Evolutionary conservation across 345 rosid species (phyloP), one percentile per base, ranked within the genome.

Genomic region (Adansonia digitata): DNA sequence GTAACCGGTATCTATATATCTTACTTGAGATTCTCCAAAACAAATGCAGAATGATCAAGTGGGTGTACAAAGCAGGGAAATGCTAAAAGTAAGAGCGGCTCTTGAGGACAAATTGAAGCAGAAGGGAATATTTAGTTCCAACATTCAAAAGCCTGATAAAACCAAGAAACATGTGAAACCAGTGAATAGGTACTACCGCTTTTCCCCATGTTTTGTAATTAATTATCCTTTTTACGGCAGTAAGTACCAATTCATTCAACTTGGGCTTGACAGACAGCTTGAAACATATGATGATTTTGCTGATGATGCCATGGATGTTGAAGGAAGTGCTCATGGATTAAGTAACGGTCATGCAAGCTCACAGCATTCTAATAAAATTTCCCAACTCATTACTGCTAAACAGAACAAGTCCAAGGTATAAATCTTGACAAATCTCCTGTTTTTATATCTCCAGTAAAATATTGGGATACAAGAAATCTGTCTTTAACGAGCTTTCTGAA

Each of bases 41-140:
- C 12, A 60, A 48, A 82, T 74, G 83, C 89, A 90, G 97, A 84
- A 69, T 51, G 85, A 83, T 79, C 84, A 84, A 74, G 87, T 88
- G 81, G 90, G 88, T 81, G 59, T 82, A 18, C 90, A 91, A 77
- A 92, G 98, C 85, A 81, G 75, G 85, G 87, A 93, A 82, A 94
- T 94, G 98, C 71, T 94, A 61, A 87, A 86, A 78, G 83, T 91
- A 31, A 86, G 98, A 86, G 98, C 98, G 49, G 89, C 88, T 22
- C 90, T 94, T 48, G 97, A 91, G 73, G 92, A 90, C 81, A 94
- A 89, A 72, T 71, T 92, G 81, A 94, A 85, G 85, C 85, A 83
- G 81, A 89, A 81, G 74, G 89, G 89, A 74, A 79, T 79, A 31
- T 64, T 87, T 69, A 79, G 87, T 55, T 84, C 88, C 39, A 63